A percentile compares a stretch with the other conserved stretches of the same genome.
These are phyloP conservation scores for Tetrastigma voinierianum DNA, from an alignment of 164 flowering plant genomes.

Conservation along the genomic window DNA sequence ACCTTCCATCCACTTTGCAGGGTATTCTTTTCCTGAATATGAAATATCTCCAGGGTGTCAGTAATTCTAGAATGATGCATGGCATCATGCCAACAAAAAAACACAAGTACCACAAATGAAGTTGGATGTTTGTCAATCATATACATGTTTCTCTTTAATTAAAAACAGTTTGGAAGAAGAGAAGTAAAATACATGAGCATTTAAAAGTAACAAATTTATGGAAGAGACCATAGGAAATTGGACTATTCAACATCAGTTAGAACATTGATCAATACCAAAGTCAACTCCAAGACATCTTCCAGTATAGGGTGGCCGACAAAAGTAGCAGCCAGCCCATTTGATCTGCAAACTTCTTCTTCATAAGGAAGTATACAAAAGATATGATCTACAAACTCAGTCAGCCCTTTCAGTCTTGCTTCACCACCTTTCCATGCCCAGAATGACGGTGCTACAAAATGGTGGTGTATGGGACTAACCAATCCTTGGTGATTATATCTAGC, in stretches of 20 bases:
- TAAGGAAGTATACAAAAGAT: constrained; percentile 89
- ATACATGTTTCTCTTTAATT: neutral
- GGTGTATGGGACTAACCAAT: constrained; percentile 45
- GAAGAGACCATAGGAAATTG: neutral
- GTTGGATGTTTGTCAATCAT: neutral
- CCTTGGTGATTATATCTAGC: constrained; percentile 53
- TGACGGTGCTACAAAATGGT: constrained; percentile 97
- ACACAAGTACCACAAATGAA: neutral
- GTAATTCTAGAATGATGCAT: neutral
- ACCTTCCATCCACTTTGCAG: constrained; percentile 36
- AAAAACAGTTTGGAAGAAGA: neutral
- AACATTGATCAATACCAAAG: constrained; percentile 33
- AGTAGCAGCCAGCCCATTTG: constrained; percentile 72
- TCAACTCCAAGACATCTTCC: constrained; percentile 64
- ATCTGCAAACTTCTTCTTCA: constrained; percentile 74
- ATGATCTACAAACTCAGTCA: constrained; percentile 84
- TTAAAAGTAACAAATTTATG: neutral
- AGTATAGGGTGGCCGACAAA: constrained; percentile 94
- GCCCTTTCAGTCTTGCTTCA: constrained; percentile 71
- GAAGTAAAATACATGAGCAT: neutral
- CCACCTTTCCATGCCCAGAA: constrained; percentile 99
- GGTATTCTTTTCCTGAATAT: constrained; percentile 32
- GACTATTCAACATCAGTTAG: neutral
- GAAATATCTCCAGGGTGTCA: constrained; percentile 7
- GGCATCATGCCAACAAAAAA: neutral